These are phyloP conservation scores for Suillus subaureus DNA, from an alignment of 768 basidiomycete genomes.

Conservation along the genomic window DNA sequence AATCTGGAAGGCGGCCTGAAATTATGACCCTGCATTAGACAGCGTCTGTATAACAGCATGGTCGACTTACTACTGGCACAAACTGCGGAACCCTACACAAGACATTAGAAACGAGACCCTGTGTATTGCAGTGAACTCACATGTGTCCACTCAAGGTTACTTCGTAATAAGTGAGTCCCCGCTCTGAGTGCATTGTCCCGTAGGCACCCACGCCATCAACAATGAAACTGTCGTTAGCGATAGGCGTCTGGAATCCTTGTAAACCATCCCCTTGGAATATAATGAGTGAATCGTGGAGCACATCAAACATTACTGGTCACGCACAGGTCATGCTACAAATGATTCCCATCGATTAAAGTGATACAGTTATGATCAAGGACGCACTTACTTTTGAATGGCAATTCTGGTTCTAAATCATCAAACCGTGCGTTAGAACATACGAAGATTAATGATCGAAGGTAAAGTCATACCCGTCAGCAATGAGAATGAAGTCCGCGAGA, in stretches of 20 bases:
- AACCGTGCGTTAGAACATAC: neutral
- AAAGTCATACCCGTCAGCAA: neutral
- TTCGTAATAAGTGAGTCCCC: neutral
- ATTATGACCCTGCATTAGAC: neutral
- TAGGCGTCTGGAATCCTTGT: neutral
- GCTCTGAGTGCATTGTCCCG: neutral
- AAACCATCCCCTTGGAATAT: neutral
- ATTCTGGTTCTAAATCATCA: neutral
- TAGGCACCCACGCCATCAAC: neutral
- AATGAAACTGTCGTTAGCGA: neutral
- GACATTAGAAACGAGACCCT: neutral
- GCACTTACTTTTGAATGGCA: neutral
- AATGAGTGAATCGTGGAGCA: neutral
- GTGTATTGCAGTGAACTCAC: neutral
- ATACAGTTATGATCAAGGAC: neutral
- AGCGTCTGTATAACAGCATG: neutral
- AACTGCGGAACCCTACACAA: neutral
- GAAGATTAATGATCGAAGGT: neutral
- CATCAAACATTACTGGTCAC: neutral
- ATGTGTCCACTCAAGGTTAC: neutral
- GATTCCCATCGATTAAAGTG: slow-evolving; percentile 39
- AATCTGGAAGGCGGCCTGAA: neutral
- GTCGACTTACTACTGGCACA: neutral
- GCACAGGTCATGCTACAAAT: neutral
- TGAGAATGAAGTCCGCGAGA: neutral